phyloP scores from a whole-genome alignment of 495 filamentous ascomycete genomes.

The Penicillium flavigenum region DNA sequence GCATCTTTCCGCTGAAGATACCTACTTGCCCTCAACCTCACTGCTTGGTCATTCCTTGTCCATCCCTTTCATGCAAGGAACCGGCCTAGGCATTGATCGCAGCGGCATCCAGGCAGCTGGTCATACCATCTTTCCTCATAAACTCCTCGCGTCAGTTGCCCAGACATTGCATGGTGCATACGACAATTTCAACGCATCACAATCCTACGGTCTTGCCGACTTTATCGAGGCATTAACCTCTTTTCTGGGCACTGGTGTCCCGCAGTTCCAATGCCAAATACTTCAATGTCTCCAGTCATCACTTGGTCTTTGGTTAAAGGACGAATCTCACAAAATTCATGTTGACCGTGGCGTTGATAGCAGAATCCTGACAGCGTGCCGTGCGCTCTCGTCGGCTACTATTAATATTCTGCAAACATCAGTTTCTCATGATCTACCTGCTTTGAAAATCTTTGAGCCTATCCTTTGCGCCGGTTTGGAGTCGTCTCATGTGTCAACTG shows the following conservation, averaged over 20 bases:
- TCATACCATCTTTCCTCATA: conserved; percentile 25
- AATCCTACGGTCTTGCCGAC: conserved; percentile 27
- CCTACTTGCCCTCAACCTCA: conserved; percentile 33
- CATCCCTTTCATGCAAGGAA: conserved; percentile 31
- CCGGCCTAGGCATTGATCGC: conserved; percentile 11
- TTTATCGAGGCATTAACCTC: conserved; percentile 45
- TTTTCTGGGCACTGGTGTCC: conserved; percentile 36
- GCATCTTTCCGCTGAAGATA: conserved; percentile 18
- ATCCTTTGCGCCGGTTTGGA: conserved; percentile 58
- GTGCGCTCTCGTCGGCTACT: conserved; percentile 36
- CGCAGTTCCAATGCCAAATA: conserved; percentile 31
- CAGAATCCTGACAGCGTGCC: conserved; percentile 40
- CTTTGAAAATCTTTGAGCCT: conserved; percentile 48
- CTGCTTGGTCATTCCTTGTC: conserved; percentile 38
- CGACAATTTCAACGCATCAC: conserved; percentile 24
- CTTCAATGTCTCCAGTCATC: conserved; percentile 36
- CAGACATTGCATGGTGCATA: conserved; percentile 36
- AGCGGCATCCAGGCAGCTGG: not conserved
- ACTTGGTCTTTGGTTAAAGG: conserved; percentile 36
- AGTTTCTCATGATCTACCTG: conserved; percentile 38
- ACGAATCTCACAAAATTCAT: conserved; percentile 31
- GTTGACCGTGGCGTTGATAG: conserved; percentile 34
- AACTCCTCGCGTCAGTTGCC: conserved; percentile 28
- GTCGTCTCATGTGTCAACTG: conserved; percentile 52
- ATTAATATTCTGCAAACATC: conserved; percentile 37